Conservation (phyloP, 352 stramenopile genomes). For the Phytophthora foliorum region DNA sequence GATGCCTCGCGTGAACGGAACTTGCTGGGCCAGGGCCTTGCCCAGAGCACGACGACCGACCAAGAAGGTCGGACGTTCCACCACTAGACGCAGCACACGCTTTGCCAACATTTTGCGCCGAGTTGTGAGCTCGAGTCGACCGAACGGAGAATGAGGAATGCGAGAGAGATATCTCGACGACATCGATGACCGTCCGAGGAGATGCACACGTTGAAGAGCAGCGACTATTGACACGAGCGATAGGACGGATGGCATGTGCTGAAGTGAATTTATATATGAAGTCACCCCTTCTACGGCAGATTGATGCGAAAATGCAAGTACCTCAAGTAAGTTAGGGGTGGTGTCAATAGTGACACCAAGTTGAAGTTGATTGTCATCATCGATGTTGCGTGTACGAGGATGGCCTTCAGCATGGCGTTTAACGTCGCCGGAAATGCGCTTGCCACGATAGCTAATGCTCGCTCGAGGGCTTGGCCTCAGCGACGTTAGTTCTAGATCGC, state of each 20-base stretch:
- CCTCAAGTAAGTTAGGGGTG: not conserved
- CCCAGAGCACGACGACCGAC: constrained; percentile 12
- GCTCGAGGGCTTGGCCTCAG: no score
- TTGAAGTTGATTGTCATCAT: not conserved
- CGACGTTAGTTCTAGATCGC: no score
- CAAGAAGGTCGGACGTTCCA: constrained; percentile 12
- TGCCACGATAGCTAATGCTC: no score
- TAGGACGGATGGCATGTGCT: not conserved
- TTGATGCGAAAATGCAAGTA: not conserved
- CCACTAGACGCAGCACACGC: constrained; percentile 26
- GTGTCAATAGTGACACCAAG: not conserved
- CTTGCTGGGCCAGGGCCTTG: constrained; percentile 20
- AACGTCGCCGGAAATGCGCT: not conserved
- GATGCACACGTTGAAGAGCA: constrained; percentile 20
- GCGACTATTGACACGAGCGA: not conserved
- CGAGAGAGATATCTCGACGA: not conserved
- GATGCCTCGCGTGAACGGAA: constrained; percentile 14
- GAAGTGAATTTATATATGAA: no score
- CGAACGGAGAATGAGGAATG: constrained; percentile 21
- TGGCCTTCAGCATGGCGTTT: not conserved
- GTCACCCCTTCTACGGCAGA: not conserved
- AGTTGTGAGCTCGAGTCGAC: constrained; percentile 7
- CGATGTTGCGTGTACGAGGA: not conserved
- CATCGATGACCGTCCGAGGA: constrained; percentile 8
- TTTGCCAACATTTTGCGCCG: constrained; percentile 15